A percentile compares a stretch with the other conserved stretches of the same genome.
Conservation (phyloP, 2,329 filamentous ascomycete genomes). For the Paracoccidioides lutzii region DNA sequence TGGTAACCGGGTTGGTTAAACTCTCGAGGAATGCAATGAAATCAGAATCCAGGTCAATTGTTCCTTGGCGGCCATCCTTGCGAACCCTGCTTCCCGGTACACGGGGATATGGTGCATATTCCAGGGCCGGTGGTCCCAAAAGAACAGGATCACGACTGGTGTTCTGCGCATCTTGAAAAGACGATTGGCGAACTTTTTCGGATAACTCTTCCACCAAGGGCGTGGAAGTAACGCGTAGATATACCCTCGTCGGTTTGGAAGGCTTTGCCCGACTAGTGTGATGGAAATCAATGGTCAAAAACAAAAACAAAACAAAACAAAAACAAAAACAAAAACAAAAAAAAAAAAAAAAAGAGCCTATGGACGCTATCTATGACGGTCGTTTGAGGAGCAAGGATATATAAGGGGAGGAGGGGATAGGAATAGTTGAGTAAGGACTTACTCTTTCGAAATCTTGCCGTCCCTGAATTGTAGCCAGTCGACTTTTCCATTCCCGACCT, state of each 20-base stretch:
- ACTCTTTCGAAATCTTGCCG: constrained; percentile 78
- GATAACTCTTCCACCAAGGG: constrained; percentile 55
- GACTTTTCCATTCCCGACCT: constrained; percentile 61
- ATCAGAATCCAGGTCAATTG: constrained; percentile 90
- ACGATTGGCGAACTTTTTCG: constrained; percentile 53
- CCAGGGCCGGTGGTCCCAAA: constrained; percentile 64
- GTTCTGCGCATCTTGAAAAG: constrained; percentile 72
- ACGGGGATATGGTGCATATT: constrained; percentile 74
- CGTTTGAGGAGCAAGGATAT: too few species aligned
- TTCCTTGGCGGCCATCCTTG: constrained; percentile 75
- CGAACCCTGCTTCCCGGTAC: constrained; percentile 62
- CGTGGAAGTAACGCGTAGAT: constrained; percentile 65
- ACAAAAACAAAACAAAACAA: constrained; percentile 1
- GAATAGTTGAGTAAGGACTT: constrained; percentile 20
- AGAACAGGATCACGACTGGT: constrained; percentile 59
- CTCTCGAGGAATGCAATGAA: constrained; percentile 88
- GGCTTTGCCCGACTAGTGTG: constrained; percentile 65
- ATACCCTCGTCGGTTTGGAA: constrained; percentile 66
- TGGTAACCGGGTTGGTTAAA: constrained; percentile 61
- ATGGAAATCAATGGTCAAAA: background rate
- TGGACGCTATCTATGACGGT: too few species aligned
- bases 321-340: constrained; percentile 1
- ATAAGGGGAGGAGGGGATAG: too few species aligned
- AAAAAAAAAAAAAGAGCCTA: background rate
- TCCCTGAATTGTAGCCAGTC: constrained; percentile 67